phyloP scores from a whole-genome alignment of 805 yeast species.

The Starmerella scarabaei region DNA sequence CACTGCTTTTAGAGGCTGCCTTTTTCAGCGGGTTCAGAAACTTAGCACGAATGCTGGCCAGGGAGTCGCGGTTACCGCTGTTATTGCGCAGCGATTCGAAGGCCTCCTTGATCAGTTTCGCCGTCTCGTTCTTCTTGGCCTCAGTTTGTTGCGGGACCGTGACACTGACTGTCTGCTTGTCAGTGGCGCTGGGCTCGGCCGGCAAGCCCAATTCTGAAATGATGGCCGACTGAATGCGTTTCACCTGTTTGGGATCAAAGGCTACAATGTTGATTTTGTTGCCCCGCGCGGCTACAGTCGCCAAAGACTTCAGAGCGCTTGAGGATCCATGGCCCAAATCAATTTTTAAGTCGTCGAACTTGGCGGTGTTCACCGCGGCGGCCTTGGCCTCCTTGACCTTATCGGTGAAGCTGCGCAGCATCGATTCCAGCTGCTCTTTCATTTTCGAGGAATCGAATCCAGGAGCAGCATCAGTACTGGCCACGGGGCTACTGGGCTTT shows the following conservation, averaged over 20 bases:
- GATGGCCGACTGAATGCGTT: conserved; percentile 57
- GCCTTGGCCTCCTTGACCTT: conserved; percentile 49
- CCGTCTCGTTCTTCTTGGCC: conserved; percentile 43
- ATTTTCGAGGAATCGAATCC: conserved; percentile 8
- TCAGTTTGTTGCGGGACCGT: conserved; percentile 64
- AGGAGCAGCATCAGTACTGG: conserved; percentile 5
- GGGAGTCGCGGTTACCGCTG: conserved; percentile 33
- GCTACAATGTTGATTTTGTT: conserved; percentile 49
- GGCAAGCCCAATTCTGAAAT: conserved; percentile 58
- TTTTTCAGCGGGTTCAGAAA: conserved; percentile 44
- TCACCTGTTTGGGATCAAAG: conserved; percentile 66
- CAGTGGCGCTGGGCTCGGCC: conserved; percentile 63
- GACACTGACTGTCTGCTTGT: conserved; percentile 59
- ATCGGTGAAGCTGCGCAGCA: conserved; percentile 33
- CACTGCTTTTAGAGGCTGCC: conserved; percentile 30
- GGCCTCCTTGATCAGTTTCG: conserved; percentile 50
- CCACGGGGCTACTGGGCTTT: conserved; percentile 3
- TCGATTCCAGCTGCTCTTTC: conserved; percentile 11
- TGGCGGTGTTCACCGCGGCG: conserved; percentile 55
- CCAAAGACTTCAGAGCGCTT: conserved; percentile 34
- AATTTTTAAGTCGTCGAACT: conserved; percentile 50
- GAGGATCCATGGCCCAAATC: conserved; percentile 36
- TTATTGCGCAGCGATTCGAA: conserved; percentile 51
- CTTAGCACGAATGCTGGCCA: conserved; percentile 46
- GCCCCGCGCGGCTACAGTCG: conserved; percentile 28